Evolutionary conservation across 2,329 filamentous ascomycete species (phyloP).

Genomic region (Talaromyces sp.): DNA sequence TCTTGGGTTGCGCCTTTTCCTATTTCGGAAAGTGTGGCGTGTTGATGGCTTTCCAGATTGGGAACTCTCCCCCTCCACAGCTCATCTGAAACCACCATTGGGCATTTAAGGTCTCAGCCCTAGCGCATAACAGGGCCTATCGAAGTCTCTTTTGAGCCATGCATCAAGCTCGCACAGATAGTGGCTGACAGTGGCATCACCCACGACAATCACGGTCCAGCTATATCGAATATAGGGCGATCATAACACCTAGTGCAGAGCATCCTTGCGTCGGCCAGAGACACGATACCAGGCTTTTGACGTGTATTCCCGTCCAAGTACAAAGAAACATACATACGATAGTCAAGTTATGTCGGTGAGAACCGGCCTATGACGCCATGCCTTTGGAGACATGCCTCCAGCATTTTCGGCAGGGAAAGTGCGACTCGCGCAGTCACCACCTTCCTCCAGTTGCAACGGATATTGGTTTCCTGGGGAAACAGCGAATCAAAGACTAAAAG

Average conservation of each 20-base stretch:
- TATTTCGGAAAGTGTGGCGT: background rate
- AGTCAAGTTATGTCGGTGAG: background rate
- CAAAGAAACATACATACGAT: background rate
- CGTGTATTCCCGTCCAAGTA: background rate
- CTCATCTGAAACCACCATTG: background rate
- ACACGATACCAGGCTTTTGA: background rate
- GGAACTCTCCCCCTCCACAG: background rate
- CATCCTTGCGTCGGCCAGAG: slow-evolving; percentile 1
- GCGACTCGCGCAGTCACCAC: background rate
- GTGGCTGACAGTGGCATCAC: background rate
- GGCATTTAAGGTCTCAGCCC: background rate
- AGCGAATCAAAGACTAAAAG: background rate
- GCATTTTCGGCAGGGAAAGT: background rate
- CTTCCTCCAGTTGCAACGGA: background rate
- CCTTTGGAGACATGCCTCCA: background rate
- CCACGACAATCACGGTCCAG: background rate
- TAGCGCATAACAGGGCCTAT: background rate
- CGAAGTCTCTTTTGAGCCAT: background rate
- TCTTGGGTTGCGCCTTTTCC: background rate
- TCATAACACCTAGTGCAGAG: background rate
- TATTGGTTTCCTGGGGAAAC: background rate
- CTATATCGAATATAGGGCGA: background rate
- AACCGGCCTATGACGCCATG: slow-evolving; percentile 5
- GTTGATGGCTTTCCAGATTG: background rate
- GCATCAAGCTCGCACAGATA: background rate